Conservation (phyloP, 441 rosid genomes). For the Omphalea diandra region DNA sequence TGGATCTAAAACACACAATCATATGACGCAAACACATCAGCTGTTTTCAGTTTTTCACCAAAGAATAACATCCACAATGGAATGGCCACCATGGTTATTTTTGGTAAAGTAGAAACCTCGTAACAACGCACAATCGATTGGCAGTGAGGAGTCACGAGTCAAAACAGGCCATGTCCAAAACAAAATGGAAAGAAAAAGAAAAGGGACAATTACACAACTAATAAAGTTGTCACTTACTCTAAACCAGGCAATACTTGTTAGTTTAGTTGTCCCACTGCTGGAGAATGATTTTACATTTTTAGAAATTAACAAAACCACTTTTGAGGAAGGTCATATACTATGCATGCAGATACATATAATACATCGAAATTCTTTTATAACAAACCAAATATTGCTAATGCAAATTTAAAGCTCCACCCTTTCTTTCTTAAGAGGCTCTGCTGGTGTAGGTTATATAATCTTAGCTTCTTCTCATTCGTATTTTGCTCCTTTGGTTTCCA, state of each 20-base stretch:
- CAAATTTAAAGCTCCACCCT: too few relatives aligned
- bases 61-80: too few relatives aligned
- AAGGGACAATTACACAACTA: neutral
- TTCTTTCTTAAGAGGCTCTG: too few relatives aligned
- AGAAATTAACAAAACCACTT: neutral
- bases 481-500: conserved; percentile 1
- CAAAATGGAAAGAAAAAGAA: neutral
- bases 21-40: neutral
- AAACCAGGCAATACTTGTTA: neutral
- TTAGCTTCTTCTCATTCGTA: neutral
- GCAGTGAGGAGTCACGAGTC: neutral
- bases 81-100: neutral
- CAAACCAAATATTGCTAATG: too few relatives aligned
- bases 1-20: neutral
- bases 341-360: neutral
- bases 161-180: neutral
- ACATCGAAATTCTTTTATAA: too few relatives aligned
- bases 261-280: neutral
- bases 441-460: too few relatives aligned
- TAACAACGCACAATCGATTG: neutral
- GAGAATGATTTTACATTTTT: neutral
- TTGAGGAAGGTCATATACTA: neutral
- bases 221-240: neutral
- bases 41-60: too few relatives aligned
- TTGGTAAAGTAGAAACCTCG: neutral